Base-by-base conservation (phyloP, 495 filamentous ascomycete species). In the Penicillium alfredii region DNA sequence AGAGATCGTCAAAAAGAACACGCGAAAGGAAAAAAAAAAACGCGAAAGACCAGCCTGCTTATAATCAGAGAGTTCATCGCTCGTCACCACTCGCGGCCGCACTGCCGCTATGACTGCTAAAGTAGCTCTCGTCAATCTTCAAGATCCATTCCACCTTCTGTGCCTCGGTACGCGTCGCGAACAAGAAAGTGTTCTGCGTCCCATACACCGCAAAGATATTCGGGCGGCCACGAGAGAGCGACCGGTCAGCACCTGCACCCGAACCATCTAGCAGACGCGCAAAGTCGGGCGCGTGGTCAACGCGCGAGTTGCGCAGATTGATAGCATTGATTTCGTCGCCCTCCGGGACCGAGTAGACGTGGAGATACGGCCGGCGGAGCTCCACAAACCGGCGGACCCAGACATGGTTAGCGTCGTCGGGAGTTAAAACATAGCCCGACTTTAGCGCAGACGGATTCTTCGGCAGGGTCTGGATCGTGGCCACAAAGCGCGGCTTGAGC, bases 101-200 rank as follows among this genome's bases (percentile, higher is more conserved):
- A 34, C 55, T 53, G 17, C 53, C 49, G n/a, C 42, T 56, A 31
- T 56, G 53, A 32, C 49, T 66, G 39, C 58, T 69, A 37, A 77
- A 76, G 40, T 72, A 78, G 41, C 71, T 71, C 51, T 76, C 65
- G 53, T 81, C 77, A 28, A 95, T 82, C 52, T 78, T 80, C 47
- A 86, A 66, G 47, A 97, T 92, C 92, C 92, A 98, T 53, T 96
- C 89, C 15, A 87, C 78, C 66, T 93, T 94, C 51, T 95, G 87
- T 9, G 78, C 67, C 64, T 95, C 89, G 38, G 76, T 86, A 30
- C 87, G 69, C 27, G 86, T 84, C 15, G 86, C 86, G 63, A 99
- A 97, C 33, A 99, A 68, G 76, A 85, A 99, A 23, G 89, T 93
- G 50, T 94, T 95, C 51, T 90, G 78, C 41, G 81, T 81, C 23